These are phyloP conservation scores for Pharnaceum exiguum DNA, from an alignment of 148 eudicot species.

Conservation along the genomic window DNA sequence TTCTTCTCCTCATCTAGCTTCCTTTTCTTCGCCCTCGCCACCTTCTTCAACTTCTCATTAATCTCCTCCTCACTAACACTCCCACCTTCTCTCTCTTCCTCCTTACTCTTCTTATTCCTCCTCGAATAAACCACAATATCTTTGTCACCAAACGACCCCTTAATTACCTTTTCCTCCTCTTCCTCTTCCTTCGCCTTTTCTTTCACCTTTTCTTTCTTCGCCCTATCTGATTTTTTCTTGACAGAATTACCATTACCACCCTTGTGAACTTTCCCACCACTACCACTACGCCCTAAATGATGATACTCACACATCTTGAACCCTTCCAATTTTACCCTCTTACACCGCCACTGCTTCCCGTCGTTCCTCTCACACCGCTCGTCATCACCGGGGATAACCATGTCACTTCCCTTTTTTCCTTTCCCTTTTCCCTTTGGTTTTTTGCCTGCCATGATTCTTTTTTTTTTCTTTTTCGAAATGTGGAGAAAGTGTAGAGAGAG, in stretches of 20 bases:
- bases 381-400: not conserved
- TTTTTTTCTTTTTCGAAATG: not conserved
- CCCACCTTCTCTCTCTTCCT: too few relatives aligned
- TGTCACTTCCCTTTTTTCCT: not conserved
- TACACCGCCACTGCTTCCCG: constrained; percentile 12
- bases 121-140: too few relatives aligned
- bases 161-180: not conserved
- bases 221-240: not conserved
- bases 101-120: too few relatives aligned
- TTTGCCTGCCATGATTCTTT: constrained; percentile 1
- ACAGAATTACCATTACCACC: not conserved
- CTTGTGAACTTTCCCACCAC: not conserved
- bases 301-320: not conserved
- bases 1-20: not conserved
- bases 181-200: not conserved
- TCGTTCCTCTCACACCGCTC: constrained; percentile 13
- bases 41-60: constrained; percentile 4
- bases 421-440: not conserved
- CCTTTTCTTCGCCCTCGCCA: not conserved
- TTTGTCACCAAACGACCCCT: too few relatives aligned
- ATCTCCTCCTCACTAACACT: too few relatives aligned
- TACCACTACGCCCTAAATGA: not conserved
- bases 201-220: not conserved
- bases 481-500: not conserved
- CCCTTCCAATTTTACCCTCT: not conserved